phyloP scores from a whole-genome alignment of 345 rosid genomes.

The Trapa bicornis region DNA sequence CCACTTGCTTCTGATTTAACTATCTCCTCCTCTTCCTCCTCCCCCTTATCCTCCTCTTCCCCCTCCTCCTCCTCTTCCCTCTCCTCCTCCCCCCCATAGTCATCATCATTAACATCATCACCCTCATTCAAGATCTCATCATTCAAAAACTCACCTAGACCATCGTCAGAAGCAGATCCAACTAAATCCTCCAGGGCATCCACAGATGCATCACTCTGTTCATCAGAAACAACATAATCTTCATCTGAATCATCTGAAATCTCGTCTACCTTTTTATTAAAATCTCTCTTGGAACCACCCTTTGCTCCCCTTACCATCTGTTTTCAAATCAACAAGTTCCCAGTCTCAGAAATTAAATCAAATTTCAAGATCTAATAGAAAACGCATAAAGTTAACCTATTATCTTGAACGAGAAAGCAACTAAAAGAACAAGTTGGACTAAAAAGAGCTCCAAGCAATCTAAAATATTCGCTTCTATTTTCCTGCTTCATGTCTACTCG shows the following conservation, averaged over 20 bases:
- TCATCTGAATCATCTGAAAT: slow-evolving; percentile 93
- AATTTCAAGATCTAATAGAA: slow-evolving; percentile 15
- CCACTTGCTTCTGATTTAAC: slow-evolving; percentile 18
- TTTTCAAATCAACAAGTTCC: slow-evolving; percentile 11
- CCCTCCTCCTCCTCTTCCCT: background rate
- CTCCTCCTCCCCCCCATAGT: background rate
- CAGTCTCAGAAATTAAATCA: slow-evolving; percentile 19
- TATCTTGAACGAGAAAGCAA: background rate
- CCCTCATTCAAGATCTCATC: slow-evolving; percentile 12
- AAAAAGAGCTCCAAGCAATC: too few species aligned
- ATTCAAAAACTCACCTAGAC: slow-evolving; percentile 25
- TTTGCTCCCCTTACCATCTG: slow-evolving; percentile 82
- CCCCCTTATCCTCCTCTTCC: too few species aligned
- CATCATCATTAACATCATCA: slow-evolving; percentile 2
- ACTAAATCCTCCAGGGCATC: slow-evolving; percentile 52
- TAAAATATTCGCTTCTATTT: too few species aligned
- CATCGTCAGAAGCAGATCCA: slow-evolving; percentile 45
- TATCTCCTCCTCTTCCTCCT: slow-evolving; percentile 4
- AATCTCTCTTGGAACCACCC: slow-evolving; percentile 29
- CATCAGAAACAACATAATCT: slow-evolving; percentile 81
- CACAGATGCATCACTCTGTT: slow-evolving; percentile 49
- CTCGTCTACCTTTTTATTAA: slow-evolving; percentile 30
- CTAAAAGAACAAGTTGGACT: too few species aligned
- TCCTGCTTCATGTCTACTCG: slow-evolving; percentile 24
- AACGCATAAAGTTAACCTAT: slow-evolving; percentile 4